Base-by-base conservation (phyloP, 345 rosid genomes). In the Melaleuca alternifolia region DNA sequence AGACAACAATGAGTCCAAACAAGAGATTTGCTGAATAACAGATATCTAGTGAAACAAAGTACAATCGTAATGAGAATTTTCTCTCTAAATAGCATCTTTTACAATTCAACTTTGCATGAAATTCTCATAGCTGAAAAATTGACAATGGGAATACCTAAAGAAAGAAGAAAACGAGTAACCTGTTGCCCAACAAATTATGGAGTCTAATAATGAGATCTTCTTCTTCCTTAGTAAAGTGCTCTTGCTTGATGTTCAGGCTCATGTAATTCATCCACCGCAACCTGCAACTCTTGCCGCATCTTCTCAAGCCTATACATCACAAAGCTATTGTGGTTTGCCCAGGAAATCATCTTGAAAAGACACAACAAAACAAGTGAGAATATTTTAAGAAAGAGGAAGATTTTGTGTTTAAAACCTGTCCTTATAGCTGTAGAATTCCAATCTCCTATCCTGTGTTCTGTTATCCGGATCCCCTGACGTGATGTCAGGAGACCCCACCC, bases 251-350 rank as follows among this genome's bases (percentile, higher is more conserved):
- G 46, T 33, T 5, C 10, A 46, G 77, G 77, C 77, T 65, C 77
- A 65, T 3, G 77, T 65, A 65, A 65, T 65, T 65, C 24, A 65
- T 30, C 77, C 77, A 65, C 77, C 77, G 91, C 84, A 94, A 86
- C 86, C 96, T 88, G 46, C 95, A 93, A 75, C 95, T 94, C 88
- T 93, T 94, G 44, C 97, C 97, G 86, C 94, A 87, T 90, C 96
- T 93, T 86, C 89, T 93, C 87, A 93, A 91, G 83, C 92, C 96
- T 93, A 85, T 51, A 61, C 79, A 61, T 54, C 30, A 46, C 83
- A 77, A 37, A 54, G 48, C 83, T 30, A 84, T 50, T 30, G 84
- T 83, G 24, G n/a, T 11, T 57, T 16, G 41, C 54, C 65, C 79
- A 23, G 7, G 75, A n/a, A 28, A 46, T 52, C 54, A 53, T 24